Percentiles rank a stretch among this genome's conserved stretches.
Conservation (phyloP, 2,329 filamentous ascomycete species). For the Hypoxylon sp. region DNA sequence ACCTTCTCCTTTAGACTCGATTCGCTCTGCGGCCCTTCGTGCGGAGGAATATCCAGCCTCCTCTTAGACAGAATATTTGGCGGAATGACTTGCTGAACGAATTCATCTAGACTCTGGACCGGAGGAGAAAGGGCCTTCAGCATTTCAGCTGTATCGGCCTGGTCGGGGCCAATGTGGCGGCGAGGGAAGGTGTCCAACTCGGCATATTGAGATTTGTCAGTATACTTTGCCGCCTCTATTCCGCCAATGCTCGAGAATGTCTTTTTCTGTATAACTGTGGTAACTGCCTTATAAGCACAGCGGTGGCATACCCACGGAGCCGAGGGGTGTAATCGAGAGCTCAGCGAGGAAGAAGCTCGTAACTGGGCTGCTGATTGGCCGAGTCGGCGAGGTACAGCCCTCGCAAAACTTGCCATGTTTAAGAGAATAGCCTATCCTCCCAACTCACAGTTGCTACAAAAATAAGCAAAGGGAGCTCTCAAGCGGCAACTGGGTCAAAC, state of each 20-base stretch:
- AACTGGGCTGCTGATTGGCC: constrained; percentile 51
- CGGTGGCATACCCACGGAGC: constrained; percentile 46
- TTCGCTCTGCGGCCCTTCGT: constrained; percentile 68
- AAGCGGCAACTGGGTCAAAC: constrained; percentile 16
- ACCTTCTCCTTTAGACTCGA: constrained; percentile 64
- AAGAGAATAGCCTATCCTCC: constrained; percentile 5
- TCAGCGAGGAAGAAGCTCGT: constrained; percentile 44
- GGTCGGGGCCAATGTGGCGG: constrained; percentile 88
- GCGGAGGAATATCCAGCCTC: constrained; percentile 69
- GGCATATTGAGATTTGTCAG: constrained; percentile 44
- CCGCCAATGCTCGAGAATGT: constrained; percentile 38
- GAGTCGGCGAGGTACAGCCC: constrained; percentile 50
- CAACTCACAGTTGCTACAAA: constrained; percentile 12
- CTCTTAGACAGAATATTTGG: constrained; percentile 80
- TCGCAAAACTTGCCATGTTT: constrained; percentile 51
- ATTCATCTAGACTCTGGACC: constrained; percentile 80
- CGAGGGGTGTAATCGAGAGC: constrained; percentile 37
- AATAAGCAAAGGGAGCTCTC: constrained; percentile 13
- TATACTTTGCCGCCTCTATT: constrained; percentile 17
- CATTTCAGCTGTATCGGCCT: constrained; percentile 80
- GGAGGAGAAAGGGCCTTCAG: constrained; percentile 83
- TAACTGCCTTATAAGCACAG: constrained; percentile 38
- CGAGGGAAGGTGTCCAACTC: constrained; percentile 77
- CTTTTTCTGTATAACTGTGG: constrained; percentile 33
- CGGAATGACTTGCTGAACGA: constrained; percentile 87